phyloP scores from a whole-genome alignment of 495 filamentous ascomycete genomes.

The Viridothelium virens region DNA sequence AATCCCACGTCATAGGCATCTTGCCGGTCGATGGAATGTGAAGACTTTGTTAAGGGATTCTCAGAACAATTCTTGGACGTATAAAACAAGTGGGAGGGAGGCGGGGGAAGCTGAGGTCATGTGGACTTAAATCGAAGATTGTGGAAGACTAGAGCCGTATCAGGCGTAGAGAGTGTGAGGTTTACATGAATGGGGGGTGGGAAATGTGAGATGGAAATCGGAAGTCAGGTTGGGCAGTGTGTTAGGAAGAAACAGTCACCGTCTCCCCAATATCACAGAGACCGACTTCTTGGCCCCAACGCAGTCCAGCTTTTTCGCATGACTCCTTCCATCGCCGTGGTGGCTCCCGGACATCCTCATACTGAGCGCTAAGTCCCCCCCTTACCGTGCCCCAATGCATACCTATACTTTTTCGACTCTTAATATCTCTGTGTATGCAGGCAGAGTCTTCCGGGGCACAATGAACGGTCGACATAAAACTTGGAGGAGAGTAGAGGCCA shows the following conservation, averaged over 20 bases:
- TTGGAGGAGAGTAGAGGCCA: slow-evolving; percentile 34
- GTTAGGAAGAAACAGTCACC: slow-evolving; percentile 24
- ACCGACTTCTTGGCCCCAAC: slow-evolving; percentile 33
- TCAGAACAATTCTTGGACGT: neutral
- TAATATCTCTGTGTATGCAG: slow-evolving; percentile 36
- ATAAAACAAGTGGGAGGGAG: neutral
- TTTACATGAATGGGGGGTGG: neutral
- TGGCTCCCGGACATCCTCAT: slow-evolving; percentile 39
- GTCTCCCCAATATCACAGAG: slow-evolving; percentile 39
- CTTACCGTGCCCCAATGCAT: slow-evolving; percentile 42
- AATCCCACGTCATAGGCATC: slow-evolving; percentile 24
- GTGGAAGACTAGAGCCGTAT: neutral
- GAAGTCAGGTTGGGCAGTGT: neutral
- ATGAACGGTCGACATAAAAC: slow-evolving; percentile 35
- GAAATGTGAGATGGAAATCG: neutral
- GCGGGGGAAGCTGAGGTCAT: neutral
- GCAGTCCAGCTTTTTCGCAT: slow-evolving; percentile 34
- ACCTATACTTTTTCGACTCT: slow-evolving; percentile 37
- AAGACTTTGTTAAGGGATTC: neutral
- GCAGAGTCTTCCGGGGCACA: slow-evolving; percentile 38
- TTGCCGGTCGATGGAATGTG: slow-evolving; percentile 11
- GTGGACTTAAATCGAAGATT: neutral
- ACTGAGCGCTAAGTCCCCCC: slow-evolving; percentile 35
- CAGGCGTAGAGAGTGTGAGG: neutral
- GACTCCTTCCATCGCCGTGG: slow-evolving; percentile 35